Evolutionary conservation across 1,139 yeast species (phyloP).

Genomic region (Pneumocystis carinii): DNA sequence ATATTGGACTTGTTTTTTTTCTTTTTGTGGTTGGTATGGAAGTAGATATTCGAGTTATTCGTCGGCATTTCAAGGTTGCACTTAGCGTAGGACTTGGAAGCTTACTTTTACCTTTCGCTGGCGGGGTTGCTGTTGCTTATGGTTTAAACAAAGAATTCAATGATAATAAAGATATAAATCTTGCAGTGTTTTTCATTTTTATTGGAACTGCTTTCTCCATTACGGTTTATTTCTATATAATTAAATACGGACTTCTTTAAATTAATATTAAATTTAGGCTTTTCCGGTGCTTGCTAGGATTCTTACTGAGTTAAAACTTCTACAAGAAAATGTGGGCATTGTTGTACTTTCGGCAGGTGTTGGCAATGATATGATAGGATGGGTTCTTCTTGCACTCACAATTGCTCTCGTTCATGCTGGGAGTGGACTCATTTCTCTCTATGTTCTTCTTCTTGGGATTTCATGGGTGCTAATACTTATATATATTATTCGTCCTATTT

Average conservation of each 20-base stretch:
- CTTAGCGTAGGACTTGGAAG: constrained; percentile 51
- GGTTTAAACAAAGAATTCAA: constrained; percentile 48
- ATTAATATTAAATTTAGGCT: constrained; percentile 26
- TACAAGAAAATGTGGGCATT: constrained; percentile 62
- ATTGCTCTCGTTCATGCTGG: constrained; percentile 62
- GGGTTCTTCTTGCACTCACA: constrained; percentile 62
- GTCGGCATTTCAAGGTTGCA: constrained; percentile 45
- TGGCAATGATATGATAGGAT: constrained; percentile 63
- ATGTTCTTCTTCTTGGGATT: constrained; percentile 45
- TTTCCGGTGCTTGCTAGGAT: constrained; percentile 73
- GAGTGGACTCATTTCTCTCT: constrained; percentile 52
- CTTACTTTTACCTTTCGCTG: constrained; percentile 62
- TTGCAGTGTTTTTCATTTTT: constrained; percentile 27
- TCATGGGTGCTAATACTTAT: constrained; percentile 53
- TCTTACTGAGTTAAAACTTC: constrained; percentile 51
- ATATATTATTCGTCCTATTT: constrained; percentile 39
- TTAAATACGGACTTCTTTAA: not conserved
- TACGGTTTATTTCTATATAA: constrained; percentile 25
- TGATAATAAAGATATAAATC: constrained; percentile 22
- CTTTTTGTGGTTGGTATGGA: constrained; percentile 65
- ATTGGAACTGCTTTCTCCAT: constrained; percentile 70
- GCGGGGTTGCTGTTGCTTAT: constrained; percentile 55
- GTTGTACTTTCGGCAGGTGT: constrained; percentile 71
- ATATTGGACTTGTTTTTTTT: constrained; percentile 55
- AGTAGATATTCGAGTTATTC: constrained; percentile 51